Evolutionary conservation across 768 basidiomycete species (phyloP).

Genomic region (Sarcodon aspratus): DNA sequence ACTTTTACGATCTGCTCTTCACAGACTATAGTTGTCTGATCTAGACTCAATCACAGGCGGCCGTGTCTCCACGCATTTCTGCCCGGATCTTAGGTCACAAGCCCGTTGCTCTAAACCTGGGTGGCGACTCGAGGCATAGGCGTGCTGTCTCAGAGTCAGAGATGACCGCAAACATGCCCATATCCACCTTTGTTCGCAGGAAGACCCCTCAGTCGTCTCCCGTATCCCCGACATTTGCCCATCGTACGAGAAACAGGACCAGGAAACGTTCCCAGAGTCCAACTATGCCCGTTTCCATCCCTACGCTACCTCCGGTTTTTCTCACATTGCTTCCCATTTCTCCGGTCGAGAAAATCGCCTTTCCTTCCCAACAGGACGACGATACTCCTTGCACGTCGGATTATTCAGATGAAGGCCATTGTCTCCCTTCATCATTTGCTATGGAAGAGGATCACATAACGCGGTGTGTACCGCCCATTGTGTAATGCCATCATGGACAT

Average conservation of each 20-base stretch:
- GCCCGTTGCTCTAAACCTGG: conserved; percentile 6
- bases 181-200: conserved; percentile 70
- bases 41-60: conserved; percentile 9
- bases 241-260: conserved; percentile 19
- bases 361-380: not conserved
- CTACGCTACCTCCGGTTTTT: conserved; percentile 41
- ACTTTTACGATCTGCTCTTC: not conserved
- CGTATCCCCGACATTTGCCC: conserved; percentile 50
- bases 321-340: conserved; percentile 10
- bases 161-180: conserved; percentile 40
- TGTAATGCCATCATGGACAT: too few species aligned
- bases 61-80: conserved; percentile 16
- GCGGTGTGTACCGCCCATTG: too few species aligned
- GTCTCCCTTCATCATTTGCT: not conserved
- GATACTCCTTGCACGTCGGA: not conserved
- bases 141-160: conserved; percentile 15
- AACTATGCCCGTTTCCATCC: conserved; percentile 46
- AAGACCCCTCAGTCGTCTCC: conserved; percentile 70
- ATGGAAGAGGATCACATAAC: too few species aligned
- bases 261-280: conserved; percentile 15
- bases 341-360: not conserved
- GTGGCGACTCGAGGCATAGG: conserved; percentile 9
- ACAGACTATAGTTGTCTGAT: not conserved
- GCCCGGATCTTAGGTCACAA: conserved; percentile 9
- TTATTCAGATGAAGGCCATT: not conserved